Base-by-base conservation (phyloP, 1,139 yeast genomes). In the Zygosaccharomyces sapae region DNA sequence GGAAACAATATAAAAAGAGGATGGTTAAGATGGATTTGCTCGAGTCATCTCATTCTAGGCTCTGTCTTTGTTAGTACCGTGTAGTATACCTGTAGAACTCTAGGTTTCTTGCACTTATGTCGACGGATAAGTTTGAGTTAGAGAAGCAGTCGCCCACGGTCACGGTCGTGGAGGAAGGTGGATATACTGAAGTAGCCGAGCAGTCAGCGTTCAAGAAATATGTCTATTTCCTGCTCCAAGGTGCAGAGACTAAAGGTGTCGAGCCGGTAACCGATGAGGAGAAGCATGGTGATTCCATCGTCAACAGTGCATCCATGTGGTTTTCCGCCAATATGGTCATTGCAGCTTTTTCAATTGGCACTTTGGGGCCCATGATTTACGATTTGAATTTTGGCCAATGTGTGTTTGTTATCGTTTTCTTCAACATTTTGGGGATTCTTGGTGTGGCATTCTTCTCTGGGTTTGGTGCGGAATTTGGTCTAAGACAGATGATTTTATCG, bases 301-400 rank as follows among this genome's bases (percentile, higher is more conserved):
- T 79, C 72, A 77, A 76, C 56, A 86, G 94, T 22, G 89, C 90
- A 36, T 75, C 90, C 46, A 85, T 89, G 94, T 89, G 97, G 97
- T 76, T 86, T 61, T 84, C 94, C 27, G 95, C 95, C 33, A 89
- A 90, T 69, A 72, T 87, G 76, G 96, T 88, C 49, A 80, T 89
- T 63, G 90, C 96, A 19, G 80, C 96, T 12, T 83, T 79, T 59
- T 75, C 96, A 2, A 71, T 88, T 44, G 97, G 97, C 63, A 84
- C 86, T 46, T 72, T 90, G 46, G 96, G 96, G 45, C 72, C 82
- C 48, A 58, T 71, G 40, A 60, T 68, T 25, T 77, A 70, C 55
- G 73, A 70, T 10, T 58, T 78, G 57, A 75, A 80, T 41, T 84
- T 86, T 68, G 83, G 88, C 79, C 83, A 81, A 59, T 71, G 82